These are phyloP conservation scores for Candida pseudoglaebosa DNA, from an alignment of 805 yeast genomes.

Conservation along the genomic window DNA sequence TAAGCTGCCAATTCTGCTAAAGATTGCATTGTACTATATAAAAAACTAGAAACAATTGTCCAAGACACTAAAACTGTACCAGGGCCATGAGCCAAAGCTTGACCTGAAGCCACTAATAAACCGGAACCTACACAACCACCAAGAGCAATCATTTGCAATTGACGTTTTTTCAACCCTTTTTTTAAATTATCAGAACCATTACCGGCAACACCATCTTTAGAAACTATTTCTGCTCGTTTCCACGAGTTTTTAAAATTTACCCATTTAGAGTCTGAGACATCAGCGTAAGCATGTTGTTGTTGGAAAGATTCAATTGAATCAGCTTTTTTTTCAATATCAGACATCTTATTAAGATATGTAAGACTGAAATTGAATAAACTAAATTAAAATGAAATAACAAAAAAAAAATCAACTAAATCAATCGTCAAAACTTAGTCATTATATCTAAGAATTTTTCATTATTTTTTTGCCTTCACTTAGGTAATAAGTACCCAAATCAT, in stretches of 20 bases:
- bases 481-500: no score
- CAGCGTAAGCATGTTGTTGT: background rate
- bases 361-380: no score
- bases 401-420: no score
- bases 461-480: no score
- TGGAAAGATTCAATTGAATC: background rate
- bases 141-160: conserved; percentile 36
- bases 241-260: conserved; percentile 25
- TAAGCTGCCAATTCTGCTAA: conserved; percentile 37
- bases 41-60: conserved; percentile 36
- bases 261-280: conserved; percentile 14
- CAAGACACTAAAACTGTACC: conserved; percentile 28
- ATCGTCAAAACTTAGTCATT: no score
- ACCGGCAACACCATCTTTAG: conserved; percentile 6
- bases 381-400: background rate
- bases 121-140: conserved; percentile 44
- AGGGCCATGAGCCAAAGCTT: conserved; percentile 34
- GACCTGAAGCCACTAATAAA: conserved; percentile 36
- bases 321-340: conserved; percentile 8
- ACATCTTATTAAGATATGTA: background rate
- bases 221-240: conserved; percentile 19
- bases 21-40: conserved; percentile 42
- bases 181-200: conserved; percentile 11
- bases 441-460: no score
- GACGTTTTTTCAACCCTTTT: conserved; percentile 26